Conservation (phyloP, 768 basidiomycete genomes). For the Suillus lakei region DNA sequence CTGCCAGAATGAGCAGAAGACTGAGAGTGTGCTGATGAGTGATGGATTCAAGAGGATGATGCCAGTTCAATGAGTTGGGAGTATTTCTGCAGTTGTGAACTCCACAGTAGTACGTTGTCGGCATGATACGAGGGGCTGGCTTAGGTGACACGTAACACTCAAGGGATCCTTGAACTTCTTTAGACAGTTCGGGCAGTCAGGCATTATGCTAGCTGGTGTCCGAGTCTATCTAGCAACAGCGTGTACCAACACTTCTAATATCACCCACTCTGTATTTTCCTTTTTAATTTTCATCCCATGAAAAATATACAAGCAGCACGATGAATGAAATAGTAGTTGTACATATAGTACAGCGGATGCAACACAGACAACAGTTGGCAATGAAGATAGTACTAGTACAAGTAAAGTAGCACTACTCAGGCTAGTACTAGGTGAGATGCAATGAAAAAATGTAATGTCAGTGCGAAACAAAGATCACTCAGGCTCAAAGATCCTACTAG, state of each 20-base stretch:
- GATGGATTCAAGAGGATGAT: not conserved
- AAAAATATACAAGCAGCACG: not conserved
- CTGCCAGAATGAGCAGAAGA: not conserved
- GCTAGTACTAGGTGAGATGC: not conserved
- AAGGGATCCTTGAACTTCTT: conserved; percentile 2
- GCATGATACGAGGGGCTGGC: conserved; percentile 1
- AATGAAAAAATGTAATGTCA: too few species aligned
- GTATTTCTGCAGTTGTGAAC: not conserved
- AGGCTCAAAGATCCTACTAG: too few species aligned
- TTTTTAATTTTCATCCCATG: not conserved
- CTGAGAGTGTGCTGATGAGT: not conserved
- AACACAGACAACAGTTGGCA: not conserved
- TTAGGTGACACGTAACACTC: not conserved
- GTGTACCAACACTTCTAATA: not conserved
- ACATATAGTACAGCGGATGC: not conserved
- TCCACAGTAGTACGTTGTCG: not conserved
- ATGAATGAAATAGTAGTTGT: not conserved
- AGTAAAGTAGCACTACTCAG: not conserved
- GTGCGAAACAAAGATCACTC: too few species aligned
- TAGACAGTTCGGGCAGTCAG: not conserved
- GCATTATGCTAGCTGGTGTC: too few species aligned
- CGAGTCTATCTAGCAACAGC: too few species aligned
- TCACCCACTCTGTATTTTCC: not conserved
- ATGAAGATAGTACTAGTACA: not conserved
- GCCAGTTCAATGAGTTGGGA: not conserved